Base-by-base conservation (phyloP, 2,329 filamentous ascomycete species). In the Fusarium agapanthi region DNA sequence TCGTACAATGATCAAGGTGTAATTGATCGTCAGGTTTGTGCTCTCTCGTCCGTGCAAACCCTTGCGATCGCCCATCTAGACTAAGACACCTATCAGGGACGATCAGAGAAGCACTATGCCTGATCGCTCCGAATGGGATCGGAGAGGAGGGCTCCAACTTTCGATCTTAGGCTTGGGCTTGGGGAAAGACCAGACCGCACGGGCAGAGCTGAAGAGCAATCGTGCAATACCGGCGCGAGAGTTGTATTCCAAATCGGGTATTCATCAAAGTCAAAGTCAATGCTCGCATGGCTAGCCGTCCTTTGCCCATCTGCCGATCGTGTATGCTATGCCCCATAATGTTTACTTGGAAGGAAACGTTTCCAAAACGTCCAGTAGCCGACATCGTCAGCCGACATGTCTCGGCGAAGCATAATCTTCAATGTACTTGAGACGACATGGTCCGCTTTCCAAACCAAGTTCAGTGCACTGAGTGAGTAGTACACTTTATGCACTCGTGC, bases 401-500 rank as follows among this genome's bases (percentile, higher is more conserved):
- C 50, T 54, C 58, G 41, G 24, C 34, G 26, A 57, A 66, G 50
- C 26, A 57, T 59, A 22, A 51, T 32, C 18, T 35, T 58, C 26
- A 48, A 54, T 65, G n/a, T 67, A 73, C 53, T 59, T 43, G 56
- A 72, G 51, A 53, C 69, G 47, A 15, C 30, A 40, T 24, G 54
- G 43, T 57, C 44, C 34, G 35, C 32, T 54, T 34, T 37, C 38
- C 51, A 26, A 56, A 1, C 30, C 30, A 50, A 50, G 30, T 34
- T 34, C 30, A 50, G 47, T 48, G 41, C 45, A 38, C 43, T 30
- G 26, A 34, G 40, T 44, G 20, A 20, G n/a, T 22, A 28, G 48
- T 22, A 37, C 38, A 53, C 35, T 47, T 72, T 64, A 69, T 76
- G 81, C 80, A 61, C 86, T 88, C 40, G 88, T 90, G 80, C 88